A percentile compares a stretch with the other conserved stretches of the same genome.
Evolutionary conservation across 805 yeast genomes (phyloP).

Genomic region (Yamadazyma paraphyllophila): DNA sequence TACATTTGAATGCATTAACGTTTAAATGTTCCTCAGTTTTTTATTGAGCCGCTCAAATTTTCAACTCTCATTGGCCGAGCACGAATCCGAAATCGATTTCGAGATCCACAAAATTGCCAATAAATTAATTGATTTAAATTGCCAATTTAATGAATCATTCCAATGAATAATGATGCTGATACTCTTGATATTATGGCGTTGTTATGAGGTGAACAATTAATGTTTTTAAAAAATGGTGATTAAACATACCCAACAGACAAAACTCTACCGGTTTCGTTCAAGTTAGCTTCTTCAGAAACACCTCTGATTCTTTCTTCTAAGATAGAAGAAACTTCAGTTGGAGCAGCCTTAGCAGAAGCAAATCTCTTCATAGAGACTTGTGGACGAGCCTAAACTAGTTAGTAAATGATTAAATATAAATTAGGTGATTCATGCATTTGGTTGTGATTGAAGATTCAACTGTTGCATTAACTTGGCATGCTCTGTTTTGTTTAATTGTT

Average conservation of each 20-base stretch:
- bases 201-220: neutral
- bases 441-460: too few species aligned
- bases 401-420: slow-evolving; percentile 4
- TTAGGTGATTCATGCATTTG: too few species aligned
- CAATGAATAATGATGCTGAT: neutral
- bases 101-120: neutral
- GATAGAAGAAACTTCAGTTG: slow-evolving; percentile 98
- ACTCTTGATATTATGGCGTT: neutral
- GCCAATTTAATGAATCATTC: too few species aligned
- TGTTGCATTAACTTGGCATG: too few species aligned
- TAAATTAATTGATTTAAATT: neutral
- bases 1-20: neutral
- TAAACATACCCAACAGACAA: slow-evolving; percentile 87
- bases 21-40: neutral
- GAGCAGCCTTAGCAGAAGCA: slow-evolving; percentile 96
- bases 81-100: slow-evolving; percentile 9
- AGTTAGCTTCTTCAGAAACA: slow-evolving; percentile 94
- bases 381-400: slow-evolving; percentile 63
- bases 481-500: too few species aligned
- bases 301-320: slow-evolving; percentile 99
- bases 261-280: slow-evolving; percentile 99
- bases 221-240: neutral
- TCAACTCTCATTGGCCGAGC: slow-evolving; percentile 16
- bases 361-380: slow-evolving; percentile 68
- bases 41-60: neutral